Evolutionary conservation across 2,329 filamentous ascomycete species (phyloP), one percentile per base, ranked within the genome.

Genomic region (Monascus ruber): DNA sequence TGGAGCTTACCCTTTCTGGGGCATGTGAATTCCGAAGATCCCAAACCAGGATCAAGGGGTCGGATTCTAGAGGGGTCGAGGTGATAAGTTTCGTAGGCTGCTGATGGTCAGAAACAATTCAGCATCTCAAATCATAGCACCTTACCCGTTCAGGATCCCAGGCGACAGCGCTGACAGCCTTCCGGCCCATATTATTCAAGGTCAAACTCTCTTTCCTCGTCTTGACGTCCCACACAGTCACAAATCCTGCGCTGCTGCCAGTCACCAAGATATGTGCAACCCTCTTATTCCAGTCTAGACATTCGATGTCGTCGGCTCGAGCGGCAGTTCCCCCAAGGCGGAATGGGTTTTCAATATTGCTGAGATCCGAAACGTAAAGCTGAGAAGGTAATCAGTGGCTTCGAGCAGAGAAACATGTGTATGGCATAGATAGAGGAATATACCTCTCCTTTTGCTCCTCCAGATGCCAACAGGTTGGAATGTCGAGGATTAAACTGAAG

Each of bases 181-280:
- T 98, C 46, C 91, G 79, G 57, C 85, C 91, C 47, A 72, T 70
- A 58, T 85, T 84, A 71, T 95, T 98, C 48, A 98, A 72, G 29
- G 88, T 95, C 64, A 98, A 70, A 40, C 88, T 95, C 52, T 94
- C 87, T 68, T 94, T 95, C 76, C 94, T 96, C 8, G 85, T 87
- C 71, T 94, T 95, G 48, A 96, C 74, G 66, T 98, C 91, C 91
- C 91, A 98, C 11, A 98, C 89, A 2, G 91, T 96, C 29, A 96
- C 88, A 55, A 96, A 94, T 4, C 91, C 91, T 36, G 87, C 88
- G 45, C 79, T 83, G 58, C 88, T 89, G 49, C 91, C 91, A 6
- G 89, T 96, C 11, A 89, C 91, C 50, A 98, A 69, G 59, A 98
- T 98, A 59, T 98, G 89, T 9, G 89, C 79, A 33, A 96, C 89